Conservation (phyloP, 1,284 basidiomycete species). For the Ceratobasidium sp. region DNA sequence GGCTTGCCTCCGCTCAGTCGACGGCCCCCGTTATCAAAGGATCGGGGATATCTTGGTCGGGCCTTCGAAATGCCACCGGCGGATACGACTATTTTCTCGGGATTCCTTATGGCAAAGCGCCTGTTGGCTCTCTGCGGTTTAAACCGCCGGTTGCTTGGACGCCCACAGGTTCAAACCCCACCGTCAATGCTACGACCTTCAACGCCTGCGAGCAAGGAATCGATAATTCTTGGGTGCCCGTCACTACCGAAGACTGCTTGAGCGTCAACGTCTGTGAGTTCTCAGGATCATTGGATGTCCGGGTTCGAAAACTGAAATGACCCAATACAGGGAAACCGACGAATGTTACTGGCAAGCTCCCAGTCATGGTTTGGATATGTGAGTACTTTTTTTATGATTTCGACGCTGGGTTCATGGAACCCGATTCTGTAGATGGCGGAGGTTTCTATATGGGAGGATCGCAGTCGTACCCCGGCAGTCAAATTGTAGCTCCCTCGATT, state of each 20-base stretch:
- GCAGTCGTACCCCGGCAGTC: constrained; percentile 15
- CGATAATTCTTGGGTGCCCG: constrained; percentile 25
- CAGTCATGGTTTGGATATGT: constrained; percentile 50
- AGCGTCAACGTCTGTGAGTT: constrained; percentile 51
- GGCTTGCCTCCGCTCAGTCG: too few relatives aligned
- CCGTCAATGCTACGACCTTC: constrained; percentile 22
- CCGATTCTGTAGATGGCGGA: constrained; percentile 47
- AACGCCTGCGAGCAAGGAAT: constrained; percentile 24
- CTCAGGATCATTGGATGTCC: constrained; percentile 48
- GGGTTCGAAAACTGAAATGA: background rate
- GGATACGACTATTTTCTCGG: constrained; percentile 47
- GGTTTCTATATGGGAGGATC: constrained; percentile 41
- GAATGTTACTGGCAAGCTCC: constrained; percentile 42
- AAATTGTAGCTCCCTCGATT: background rate
- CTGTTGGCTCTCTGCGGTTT: constrained; percentile 61
- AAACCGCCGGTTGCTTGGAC: constrained; percentile 62
- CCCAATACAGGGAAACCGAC: constrained; percentile 8
- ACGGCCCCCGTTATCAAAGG: too few relatives aligned
- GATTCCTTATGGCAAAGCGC: constrained; percentile 70
- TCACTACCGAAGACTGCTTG: constrained; percentile 53
- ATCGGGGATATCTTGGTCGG: background rate
- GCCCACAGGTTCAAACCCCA: constrained; percentile 39
- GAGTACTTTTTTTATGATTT: background rate
- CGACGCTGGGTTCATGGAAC: background rate
- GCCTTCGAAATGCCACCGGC: background rate